phyloP scores from a whole-genome alignment of 2,329 filamentous ascomycete species.

The Penicillium sp. region DNA sequence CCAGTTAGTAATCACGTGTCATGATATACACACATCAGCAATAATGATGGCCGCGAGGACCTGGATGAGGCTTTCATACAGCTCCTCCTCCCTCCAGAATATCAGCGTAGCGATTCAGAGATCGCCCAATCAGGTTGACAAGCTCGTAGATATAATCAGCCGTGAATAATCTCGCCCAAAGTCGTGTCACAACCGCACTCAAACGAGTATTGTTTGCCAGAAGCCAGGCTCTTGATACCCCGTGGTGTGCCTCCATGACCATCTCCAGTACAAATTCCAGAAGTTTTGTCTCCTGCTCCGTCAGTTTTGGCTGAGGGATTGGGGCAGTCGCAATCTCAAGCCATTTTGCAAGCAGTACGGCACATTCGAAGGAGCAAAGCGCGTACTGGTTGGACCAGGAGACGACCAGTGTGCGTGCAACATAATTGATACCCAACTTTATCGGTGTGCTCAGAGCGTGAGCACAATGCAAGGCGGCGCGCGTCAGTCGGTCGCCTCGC shows the following conservation, averaged over 20 bases:
- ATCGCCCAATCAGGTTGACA: constrained; percentile 41
- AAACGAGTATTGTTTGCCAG: constrained; percentile 38
- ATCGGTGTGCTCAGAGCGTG: constrained; percentile 63
- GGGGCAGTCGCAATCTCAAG: constrained; percentile 37
- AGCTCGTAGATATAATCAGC: constrained; percentile 45
- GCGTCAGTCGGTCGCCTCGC: constrained; percentile 50
- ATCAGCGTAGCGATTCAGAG: constrained; percentile 40
- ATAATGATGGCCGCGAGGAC: not conserved
- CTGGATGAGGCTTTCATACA: not conserved
- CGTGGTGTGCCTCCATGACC: constrained; percentile 42
- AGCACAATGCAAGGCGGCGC: constrained; percentile 58
- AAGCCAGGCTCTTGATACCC: constrained; percentile 36
- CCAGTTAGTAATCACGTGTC: not conserved
- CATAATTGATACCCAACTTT: constrained; percentile 58
- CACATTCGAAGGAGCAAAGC: constrained; percentile 60
- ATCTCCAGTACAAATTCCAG: constrained; percentile 44
- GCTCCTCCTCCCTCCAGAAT: constrained; percentile 28
- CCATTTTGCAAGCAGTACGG: constrained; percentile 58
- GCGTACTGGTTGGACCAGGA: constrained; percentile 64
- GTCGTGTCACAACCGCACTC: constrained; percentile 36
- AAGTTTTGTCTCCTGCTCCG: constrained; percentile 39
- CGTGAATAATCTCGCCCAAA: constrained; percentile 42
- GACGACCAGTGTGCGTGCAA: constrained; percentile 60
- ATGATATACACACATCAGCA: not conserved
- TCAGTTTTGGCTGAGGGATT: constrained; percentile 31